These are phyloP conservation scores for Talaromyces thailandensis DNA, from an alignment of 495 filamentous ascomycete genomes.

Conservation along the genomic window DNA sequence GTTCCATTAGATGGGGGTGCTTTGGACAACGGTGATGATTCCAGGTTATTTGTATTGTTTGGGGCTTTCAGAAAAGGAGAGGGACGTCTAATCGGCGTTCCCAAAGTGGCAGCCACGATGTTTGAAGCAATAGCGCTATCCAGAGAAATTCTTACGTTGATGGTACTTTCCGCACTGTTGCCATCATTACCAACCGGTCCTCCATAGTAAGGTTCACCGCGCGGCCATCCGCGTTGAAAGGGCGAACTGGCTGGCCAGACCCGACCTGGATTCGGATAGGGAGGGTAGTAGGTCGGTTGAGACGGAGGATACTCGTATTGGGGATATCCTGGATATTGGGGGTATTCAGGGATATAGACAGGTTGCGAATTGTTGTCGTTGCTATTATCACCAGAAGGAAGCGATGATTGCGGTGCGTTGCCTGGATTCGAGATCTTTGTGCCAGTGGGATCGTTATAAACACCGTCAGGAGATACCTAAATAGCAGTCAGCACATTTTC, in stretches of 20 bases:
- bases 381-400: background rate
- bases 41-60: background rate
- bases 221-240: constrained; percentile 5
- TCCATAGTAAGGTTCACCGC: background rate
- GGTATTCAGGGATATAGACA: constrained; percentile 1
- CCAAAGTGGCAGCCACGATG: constrained; percentile 4
- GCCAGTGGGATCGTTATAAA: constrained; percentile 3
- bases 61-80: background rate
- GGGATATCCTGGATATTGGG: background rate
- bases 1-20: background rate
- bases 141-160: constrained; percentile 1
- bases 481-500: background rate
- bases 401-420: background rate
- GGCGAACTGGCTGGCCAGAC: constrained; percentile 3
- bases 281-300: background rate
- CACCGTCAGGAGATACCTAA: constrained; percentile 7
- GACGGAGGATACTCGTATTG: background rate
- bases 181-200: background rate
- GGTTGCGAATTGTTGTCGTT: background rate
- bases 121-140: background rate
- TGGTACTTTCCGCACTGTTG: background rate
- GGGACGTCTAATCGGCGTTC: background rate
- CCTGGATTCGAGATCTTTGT: background rate
- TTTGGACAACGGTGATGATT: background rate
- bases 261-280: background rate